Conservation (phyloP, 345 rosid species). For the Physaria fendleri region DNA sequence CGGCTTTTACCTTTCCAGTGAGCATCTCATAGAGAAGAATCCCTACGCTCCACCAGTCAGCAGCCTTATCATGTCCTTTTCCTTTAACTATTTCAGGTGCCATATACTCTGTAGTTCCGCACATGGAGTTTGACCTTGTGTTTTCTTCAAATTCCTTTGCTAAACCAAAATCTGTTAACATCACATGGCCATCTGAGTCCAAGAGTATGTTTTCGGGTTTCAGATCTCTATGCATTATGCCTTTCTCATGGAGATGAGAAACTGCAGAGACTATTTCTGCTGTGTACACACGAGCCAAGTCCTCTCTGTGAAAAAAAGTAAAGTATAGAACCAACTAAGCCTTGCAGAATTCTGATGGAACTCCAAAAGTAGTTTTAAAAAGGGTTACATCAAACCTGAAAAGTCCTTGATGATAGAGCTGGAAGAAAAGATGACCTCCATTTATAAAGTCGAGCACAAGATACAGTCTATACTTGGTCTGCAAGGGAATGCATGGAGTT, state of each 20-base stretch:
- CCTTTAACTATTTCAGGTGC: conserved; percentile 86
- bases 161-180: conserved; percentile 87
- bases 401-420: conserved; percentile 87
- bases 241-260: conserved; percentile 85
- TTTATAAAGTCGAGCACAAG: conserved; percentile 84
- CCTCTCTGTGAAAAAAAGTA: conserved; percentile 48
- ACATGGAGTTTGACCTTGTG: conserved; percentile 82
- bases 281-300: conserved; percentile 79
- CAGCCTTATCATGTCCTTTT: conserved; percentile 87
- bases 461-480: conserved; percentile 82
- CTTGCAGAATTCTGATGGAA: neutral
- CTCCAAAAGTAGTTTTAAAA: neutral
- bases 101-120: conserved; percentile 95
- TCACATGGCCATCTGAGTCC: conserved; percentile 89
- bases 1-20: conserved; percentile 56
- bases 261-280: conserved; percentile 93
- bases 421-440: conserved; percentile 92
- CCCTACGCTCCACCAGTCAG: conserved; percentile 99
- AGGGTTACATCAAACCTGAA: conserved; percentile 48
- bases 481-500: conserved; percentile 56
- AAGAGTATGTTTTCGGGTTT: conserved; percentile 92
- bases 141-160: conserved; percentile 84
- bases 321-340: conserved; percentile 17
- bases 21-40: conserved; percentile 87
- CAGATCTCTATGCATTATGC: conserved; percentile 96